These are phyloP conservation scores for Laburnicola sp. DNA, from an alignment of 2,329 filamentous ascomycete genomes.

Conservation along the genomic window DNA sequence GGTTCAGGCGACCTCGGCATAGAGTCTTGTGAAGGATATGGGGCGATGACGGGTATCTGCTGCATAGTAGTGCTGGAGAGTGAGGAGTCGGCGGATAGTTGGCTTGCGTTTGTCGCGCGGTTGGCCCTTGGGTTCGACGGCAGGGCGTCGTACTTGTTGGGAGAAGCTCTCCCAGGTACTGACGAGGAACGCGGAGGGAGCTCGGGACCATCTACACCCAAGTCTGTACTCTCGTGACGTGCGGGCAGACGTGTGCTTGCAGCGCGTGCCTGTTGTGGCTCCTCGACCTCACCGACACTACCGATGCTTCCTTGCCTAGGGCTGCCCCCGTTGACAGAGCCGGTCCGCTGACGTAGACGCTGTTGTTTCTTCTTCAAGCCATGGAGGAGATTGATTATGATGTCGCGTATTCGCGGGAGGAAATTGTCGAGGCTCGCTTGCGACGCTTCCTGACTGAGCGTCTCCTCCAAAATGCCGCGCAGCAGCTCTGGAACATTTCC, in stretches of 20 bases:
- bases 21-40: constrained; percentile 67
- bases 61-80: constrained; percentile 77
- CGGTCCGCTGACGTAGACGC: constrained; percentile 67
- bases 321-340: constrained; percentile 46
- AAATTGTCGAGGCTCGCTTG: constrained; percentile 92
- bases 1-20: constrained; percentile 48
- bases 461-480: constrained; percentile 89
- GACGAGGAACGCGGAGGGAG: constrained; percentile 54
- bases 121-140: constrained; percentile 40
- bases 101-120: constrained; percentile 38
- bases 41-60: constrained; percentile 72
- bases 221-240: constrained; percentile 48
- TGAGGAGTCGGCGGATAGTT: constrained; percentile 56
- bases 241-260: constrained; percentile 48
- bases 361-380: constrained; percentile 97
- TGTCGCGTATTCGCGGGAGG: constrained; percentile 90
- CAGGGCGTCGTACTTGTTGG: constrained; percentile 47
- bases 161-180: constrained; percentile 49
- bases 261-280: constrained; percentile 45
- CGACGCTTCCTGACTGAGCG: constrained; percentile 93
- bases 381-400: constrained; percentile 96
- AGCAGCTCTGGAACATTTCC: constrained; percentile 93
- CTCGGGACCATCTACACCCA: constrained; percentile 43
- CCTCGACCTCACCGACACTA: constrained; percentile 41
- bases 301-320: constrained; percentile 44